Percentiles rank a stretch among this genome's conserved stretches.
phyloP scores from a whole-genome alignment of 2,329 filamentous ascomycete species.

The Sporothrix sp. region DNA sequence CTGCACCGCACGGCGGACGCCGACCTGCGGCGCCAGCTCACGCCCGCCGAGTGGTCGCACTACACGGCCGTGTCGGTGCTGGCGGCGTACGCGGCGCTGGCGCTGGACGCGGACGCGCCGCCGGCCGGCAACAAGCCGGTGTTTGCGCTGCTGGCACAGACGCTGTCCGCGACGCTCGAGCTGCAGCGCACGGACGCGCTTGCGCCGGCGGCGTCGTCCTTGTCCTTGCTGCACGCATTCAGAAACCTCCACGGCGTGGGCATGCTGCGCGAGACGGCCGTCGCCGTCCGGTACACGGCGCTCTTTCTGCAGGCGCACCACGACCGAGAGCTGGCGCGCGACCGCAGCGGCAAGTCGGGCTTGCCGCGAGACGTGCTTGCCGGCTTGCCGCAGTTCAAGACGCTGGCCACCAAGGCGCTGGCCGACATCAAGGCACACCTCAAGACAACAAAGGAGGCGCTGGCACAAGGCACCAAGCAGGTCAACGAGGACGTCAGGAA shows the following conservation, averaged over 20 bases:
- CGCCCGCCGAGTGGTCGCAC: slow-evolving; percentile 33
- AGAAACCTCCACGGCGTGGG: slow-evolving; percentile 28
- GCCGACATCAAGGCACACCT: slow-evolving; percentile 26
- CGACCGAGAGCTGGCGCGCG: slow-evolving; percentile 26
- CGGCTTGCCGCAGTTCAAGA: slow-evolving; percentile 22
- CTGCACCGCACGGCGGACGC: slow-evolving; percentile 22
- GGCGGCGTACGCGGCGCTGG: slow-evolving; percentile 21
- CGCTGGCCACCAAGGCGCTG: slow-evolving; percentile 14
- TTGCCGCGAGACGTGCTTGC: slow-evolving; percentile 26
- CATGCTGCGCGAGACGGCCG: slow-evolving; percentile 28
- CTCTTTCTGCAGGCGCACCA: slow-evolving; percentile 24
- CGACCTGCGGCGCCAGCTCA: slow-evolving; percentile 25
- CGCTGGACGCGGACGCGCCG: slow-evolving; percentile 15
- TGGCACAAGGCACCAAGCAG: slow-evolving; percentile 27
- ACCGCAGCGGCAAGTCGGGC: slow-evolving; percentile 25
- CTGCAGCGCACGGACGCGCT: slow-evolving; percentile 7
- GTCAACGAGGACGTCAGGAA: slow-evolving; percentile 14
- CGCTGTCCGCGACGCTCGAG: slow-evolving; percentile 12
- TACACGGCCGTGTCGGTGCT: slow-evolving; percentile 36
- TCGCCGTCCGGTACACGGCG: slow-evolving; percentile 25
- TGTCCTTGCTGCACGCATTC: slow-evolving; percentile 23
- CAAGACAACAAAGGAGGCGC: slow-evolving; percentile 23
- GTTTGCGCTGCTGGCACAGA: neutral
- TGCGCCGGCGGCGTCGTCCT: neutral
- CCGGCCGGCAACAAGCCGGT: no score